These are phyloP conservation scores for Anthracocystis setariae DNA, from an alignment of 1,284 basidiomycete species.

Conservation along the genomic window DNA sequence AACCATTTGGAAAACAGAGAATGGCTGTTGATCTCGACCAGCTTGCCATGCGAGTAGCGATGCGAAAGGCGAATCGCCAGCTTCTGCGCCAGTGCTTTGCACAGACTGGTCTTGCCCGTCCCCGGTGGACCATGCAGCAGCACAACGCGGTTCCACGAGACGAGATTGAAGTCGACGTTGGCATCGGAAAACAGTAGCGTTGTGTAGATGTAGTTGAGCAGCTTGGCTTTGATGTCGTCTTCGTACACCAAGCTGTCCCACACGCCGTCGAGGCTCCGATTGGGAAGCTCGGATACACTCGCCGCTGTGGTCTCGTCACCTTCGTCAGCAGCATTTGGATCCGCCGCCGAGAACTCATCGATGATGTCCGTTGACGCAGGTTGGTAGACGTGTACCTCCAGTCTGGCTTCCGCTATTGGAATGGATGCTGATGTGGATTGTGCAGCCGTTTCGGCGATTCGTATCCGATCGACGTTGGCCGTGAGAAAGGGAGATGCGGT, in stretches of 20 bases:
- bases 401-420: conserved; percentile 27
- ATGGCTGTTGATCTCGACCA: conserved; percentile 87
- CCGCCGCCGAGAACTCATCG: conserved; percentile 78
- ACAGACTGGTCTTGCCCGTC: conserved; percentile 95
- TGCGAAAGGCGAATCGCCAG: conserved; percentile 87
- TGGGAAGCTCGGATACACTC: conserved; percentile 85
- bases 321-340: conserved; percentile 73
- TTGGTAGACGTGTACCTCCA: conserved; percentile 83
- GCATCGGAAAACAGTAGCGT: conserved; percentile 89
- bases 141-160: conserved; percentile 94
- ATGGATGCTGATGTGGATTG: conserved; percentile 25
- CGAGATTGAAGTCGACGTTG: conserved; percentile 87
- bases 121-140: conserved; percentile 96
- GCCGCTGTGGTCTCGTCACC: conserved; percentile 78
- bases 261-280: conserved; percentile 82
- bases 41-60: conserved; percentile 83
- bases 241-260: conserved; percentile 88
- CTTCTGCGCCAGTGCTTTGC: conserved; percentile 93
- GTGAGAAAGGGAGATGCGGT: conserved; percentile 72
- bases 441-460: conserved; percentile 73
- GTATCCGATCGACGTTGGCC: conserved; percentile 80
- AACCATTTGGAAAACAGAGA: conserved; percentile 72
- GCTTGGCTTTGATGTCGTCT: conserved; percentile 84
- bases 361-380: conserved; percentile 76
- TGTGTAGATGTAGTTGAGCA: conserved; percentile 93